Evolutionary conservation across 768 basidiomycete genomes (phyloP).

Genomic region (Amanita exitialis): DNA sequence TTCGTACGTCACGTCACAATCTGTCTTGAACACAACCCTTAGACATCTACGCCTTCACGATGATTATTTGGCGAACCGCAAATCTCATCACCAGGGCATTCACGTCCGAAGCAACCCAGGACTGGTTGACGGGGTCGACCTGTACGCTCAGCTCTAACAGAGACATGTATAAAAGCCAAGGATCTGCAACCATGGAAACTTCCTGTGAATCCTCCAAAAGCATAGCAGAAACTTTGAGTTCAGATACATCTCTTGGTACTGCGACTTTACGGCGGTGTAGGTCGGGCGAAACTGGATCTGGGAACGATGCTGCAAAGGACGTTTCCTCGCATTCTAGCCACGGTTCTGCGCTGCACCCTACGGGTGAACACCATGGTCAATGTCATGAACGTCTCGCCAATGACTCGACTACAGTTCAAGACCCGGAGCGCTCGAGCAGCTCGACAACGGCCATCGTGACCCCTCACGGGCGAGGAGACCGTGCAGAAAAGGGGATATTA

Average conservation of each 20-base stretch:
- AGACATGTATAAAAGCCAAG: not conserved
- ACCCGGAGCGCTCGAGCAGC: too few relatives aligned
- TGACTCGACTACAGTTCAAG: too few relatives aligned
- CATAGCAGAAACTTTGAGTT: not conserved
- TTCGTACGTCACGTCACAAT: not conserved
- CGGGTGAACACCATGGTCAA: too few relatives aligned
- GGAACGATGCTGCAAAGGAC: not conserved
- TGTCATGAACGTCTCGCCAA: too few relatives aligned
- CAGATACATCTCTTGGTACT: not conserved
- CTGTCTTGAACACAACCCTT: not conserved
- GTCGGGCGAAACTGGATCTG: not conserved
- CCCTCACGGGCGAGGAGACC: too few relatives aligned
- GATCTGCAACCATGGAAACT: not conserved
- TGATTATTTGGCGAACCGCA: not conserved
- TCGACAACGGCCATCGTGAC: too few relatives aligned
- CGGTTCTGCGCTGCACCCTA: too few relatives aligned
- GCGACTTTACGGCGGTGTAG: not conserved
- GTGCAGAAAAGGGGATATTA: too few relatives aligned
- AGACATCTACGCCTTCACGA: not conserved
- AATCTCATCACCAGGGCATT: not conserved
- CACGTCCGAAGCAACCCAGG: not conserved
- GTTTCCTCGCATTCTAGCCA: not conserved
- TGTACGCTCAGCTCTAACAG: not conserved
- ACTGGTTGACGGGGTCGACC: not conserved
- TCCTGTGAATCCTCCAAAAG: not conserved